These are phyloP conservation scores for Grosmannia penicillata DNA, from an alignment of 2,329 filamentous ascomycete genomes.

Conservation along the genomic window DNA sequence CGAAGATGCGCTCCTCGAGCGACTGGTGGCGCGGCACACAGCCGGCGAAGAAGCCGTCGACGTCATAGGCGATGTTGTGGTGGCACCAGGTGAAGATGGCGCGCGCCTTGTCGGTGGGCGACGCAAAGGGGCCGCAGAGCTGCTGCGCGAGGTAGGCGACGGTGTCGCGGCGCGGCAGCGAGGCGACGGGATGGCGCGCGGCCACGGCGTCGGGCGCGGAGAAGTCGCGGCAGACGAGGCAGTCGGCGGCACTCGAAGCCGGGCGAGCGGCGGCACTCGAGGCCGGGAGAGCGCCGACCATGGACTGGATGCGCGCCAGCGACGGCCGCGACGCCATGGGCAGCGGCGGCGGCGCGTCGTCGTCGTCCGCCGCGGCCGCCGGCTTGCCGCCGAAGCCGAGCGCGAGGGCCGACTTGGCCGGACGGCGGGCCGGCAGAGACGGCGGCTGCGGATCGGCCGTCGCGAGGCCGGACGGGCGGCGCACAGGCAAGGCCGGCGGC, in stretches of 20 bases:
- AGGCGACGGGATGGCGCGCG: conserved; percentile 56
- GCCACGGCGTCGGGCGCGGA: conserved; percentile 67
- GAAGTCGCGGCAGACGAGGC: conserved; percentile 78
- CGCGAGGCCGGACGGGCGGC: not conserved
- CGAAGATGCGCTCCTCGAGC: conserved; percentile 57
- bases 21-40: conserved; percentile 47
- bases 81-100: conserved; percentile 93
- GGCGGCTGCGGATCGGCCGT: conserved; percentile 35
- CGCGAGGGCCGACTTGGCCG: conserved; percentile 15
- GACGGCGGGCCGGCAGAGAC: conserved; percentile 19
- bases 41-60: conserved; percentile 60
- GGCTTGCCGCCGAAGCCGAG: conserved; percentile 12
- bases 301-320: conserved; percentile 32
- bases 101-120: conserved; percentile 77
- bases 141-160: conserved; percentile 62
- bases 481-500: not conserved
- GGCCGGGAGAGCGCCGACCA: conserved; percentile 4
- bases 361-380: conserved; percentile 6
- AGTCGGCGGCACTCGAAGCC: conserved; percentile 19
- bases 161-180: conserved; percentile 50
- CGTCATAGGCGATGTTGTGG: conserved; percentile 82
- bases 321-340: conserved; percentile 38
- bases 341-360: conserved; percentile 33
- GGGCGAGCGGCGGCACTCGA: not conserved
- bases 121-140: conserved; percentile 66